Evolutionary conservation across 1,284 basidiomycete genomes (phyloP), one percentile per base, ranked within the genome.

Genomic region (Naganishia sp.): DNA sequence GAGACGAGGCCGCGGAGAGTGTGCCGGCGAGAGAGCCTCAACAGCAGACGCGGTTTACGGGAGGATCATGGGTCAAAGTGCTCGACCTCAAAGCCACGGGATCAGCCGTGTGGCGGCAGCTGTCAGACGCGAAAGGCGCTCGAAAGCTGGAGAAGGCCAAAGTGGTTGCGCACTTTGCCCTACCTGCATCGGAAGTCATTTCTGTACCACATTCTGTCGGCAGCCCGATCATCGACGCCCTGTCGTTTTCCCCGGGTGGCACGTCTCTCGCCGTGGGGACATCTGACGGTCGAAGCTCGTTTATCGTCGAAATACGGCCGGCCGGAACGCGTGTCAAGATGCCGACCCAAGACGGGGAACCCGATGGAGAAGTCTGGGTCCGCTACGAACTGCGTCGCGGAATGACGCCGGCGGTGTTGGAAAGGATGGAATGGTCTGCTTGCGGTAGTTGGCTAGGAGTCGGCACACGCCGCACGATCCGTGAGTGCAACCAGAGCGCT

Each of bases 281-380:
- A 2, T 18, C 41, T 13, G 64, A 61, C 6, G 67, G 67, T n/a
- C 43, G 58, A 41, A 46, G 58, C n/a, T 56, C 54, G 6, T 42
- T 62, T 21, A 35, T 68, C 10, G 53, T 68, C 21, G 67, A 68
- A 39, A 50, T 68, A 6, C 43, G 54, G 41, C 67, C 58, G 32
- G 45, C 57, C 10, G 61, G 31, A 10, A 21, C 52, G 42, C 41
- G 47, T 5, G 41, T 43, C 18, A 25, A 45, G 41, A 25, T n/a
- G 18, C 6, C 3, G n/a, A 13, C n/a, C 31, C 11, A 32, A 17
- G 35, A 23, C 6, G 42, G 43, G 23, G 45, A 42, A 17, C 50
- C 51, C 45, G 43, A 31, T n/a, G 67, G 67, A 31, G 58, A 63
- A 18, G 67, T 68, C 10, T 68, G 67, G 67, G 23, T 68, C 11